Conservation (phyloP, 2,329 filamentous ascomycete species). For the Colletotrichum paranaense region DNA sequence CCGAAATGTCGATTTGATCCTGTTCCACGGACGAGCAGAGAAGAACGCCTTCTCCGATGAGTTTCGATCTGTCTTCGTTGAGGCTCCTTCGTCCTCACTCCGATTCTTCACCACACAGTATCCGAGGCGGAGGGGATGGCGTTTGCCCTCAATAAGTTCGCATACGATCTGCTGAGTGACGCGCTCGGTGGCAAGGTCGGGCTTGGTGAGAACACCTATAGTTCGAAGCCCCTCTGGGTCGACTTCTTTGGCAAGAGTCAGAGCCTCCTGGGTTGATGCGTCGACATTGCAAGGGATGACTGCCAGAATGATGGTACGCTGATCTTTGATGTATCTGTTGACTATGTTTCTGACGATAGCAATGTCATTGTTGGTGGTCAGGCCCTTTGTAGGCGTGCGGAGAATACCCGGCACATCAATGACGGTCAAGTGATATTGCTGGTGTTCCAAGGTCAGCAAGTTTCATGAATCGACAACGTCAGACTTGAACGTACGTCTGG, state of each 20-base stretch:
- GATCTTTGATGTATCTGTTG: conserved; percentile 55
- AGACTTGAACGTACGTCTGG: conserved; percentile 47
- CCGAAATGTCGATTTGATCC: conserved; percentile 42
- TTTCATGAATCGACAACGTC: neutral
- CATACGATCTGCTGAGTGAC: conserved; percentile 51
- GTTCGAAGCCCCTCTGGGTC: conserved; percentile 56
- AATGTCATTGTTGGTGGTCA: conserved; percentile 59
- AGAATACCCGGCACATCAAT: conserved; percentile 69
- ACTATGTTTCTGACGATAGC: conserved; percentile 59
- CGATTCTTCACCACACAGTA: conserved; percentile 63
- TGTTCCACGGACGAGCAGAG: conserved; percentile 47
- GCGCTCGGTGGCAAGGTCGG: conserved; percentile 62
- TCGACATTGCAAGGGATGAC: conserved; percentile 55
- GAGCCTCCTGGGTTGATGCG: conserved; percentile 55
- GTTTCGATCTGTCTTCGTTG: conserved; percentile 45
- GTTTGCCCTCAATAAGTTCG: conserved; percentile 54
- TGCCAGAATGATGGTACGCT: conserved; percentile 61
- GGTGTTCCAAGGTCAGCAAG: neutral
- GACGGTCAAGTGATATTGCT: conserved; percentile 60
- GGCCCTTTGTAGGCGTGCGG: conserved; percentile 44
- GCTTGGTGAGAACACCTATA: conserved; percentile 67
- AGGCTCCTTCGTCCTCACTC: conserved; percentile 44
- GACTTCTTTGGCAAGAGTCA: conserved; percentile 46
- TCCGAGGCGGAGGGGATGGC: conserved; percentile 55
- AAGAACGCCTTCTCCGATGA: conserved; percentile 52